Conservation (phyloP, 208 protist species). For the Leishmania lainsoni region DNA sequence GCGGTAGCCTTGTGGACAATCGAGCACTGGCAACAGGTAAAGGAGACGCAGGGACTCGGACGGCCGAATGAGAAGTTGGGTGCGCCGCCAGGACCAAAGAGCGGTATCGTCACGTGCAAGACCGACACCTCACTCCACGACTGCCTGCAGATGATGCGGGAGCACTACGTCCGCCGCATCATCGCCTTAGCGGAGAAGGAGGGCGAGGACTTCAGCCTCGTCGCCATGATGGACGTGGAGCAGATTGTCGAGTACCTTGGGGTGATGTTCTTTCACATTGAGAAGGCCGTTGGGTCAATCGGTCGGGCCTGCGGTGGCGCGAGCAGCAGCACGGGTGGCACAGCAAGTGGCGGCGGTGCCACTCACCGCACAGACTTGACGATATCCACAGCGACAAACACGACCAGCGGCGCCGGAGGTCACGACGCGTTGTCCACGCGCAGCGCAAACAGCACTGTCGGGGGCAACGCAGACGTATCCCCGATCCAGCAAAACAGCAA, state of each 20-base stretch:
- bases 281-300: slow-evolving; percentile 41
- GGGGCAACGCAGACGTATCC: slow-evolving; percentile 15
- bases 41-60: slow-evolving; percentile 25
- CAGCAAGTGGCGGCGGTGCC: not conserved
- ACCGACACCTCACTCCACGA: slow-evolving; percentile 67
- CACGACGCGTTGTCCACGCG: slow-evolving; percentile 13
- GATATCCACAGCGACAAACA: slow-evolving; percentile 14
- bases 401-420: slow-evolving; percentile 15
- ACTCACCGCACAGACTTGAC: slow-evolving; percentile 19
- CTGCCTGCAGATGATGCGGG: slow-evolving; percentile 68
- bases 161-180: slow-evolving; percentile 59
- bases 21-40: slow-evolving; percentile 53
- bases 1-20: slow-evolving; percentile 70
- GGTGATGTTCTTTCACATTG: slow-evolving; percentile 77
- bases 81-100: slow-evolving; percentile 1
- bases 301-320: slow-evolving; percentile 12
- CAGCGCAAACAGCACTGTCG: slow-evolving; percentile 24
- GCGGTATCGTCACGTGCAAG: slow-evolving; percentile 59
- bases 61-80: slow-evolving; percentile 21
- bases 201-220: slow-evolving; percentile 56
- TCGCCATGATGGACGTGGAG: slow-evolving; percentile 79
- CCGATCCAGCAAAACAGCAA: slow-evolving; percentile 12
- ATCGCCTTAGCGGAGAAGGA: slow-evolving; percentile 79
- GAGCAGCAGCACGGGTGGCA: slow-evolving; percentile 6
- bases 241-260: slow-evolving; percentile 87